phyloP scores from a whole-genome alignment of 257 asterid genomes.

The Paulownia fortunei region DNA sequence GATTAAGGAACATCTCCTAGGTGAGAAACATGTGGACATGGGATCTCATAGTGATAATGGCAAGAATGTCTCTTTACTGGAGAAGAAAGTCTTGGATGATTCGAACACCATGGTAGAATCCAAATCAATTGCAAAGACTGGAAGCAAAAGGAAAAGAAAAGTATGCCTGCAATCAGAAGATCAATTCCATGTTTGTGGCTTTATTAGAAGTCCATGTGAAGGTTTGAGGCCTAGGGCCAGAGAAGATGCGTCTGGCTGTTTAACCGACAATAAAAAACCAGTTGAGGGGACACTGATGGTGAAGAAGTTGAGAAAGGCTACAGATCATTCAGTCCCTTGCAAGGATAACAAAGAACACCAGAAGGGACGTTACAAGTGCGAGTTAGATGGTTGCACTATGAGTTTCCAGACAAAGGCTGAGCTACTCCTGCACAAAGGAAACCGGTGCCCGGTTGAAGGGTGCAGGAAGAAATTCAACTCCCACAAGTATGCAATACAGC shows the following conservation, averaged over 20 bases:
- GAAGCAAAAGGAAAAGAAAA: conserved; percentile 69
- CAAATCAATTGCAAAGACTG: conserved; percentile 22
- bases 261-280: conserved; percentile 31
- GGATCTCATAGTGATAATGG: conserved; percentile 25
- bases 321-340: conserved; percentile 27
- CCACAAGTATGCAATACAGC: conserved; percentile 72
- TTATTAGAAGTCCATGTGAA: conserved; percentile 88
- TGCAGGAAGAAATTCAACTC: conserved; percentile 83
- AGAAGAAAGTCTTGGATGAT: conserved; percentile 34
- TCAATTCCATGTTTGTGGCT: conserved; percentile 40
- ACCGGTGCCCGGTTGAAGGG: conserved; percentile 72
- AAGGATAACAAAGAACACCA: conserved; percentile 40
- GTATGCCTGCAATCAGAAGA: conserved; percentile 41
- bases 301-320: conserved; percentile 40
- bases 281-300: conserved; percentile 23
- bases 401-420: conserved; percentile 76
- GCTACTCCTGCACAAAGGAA: conserved; percentile 64
- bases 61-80: conserved; percentile 16
- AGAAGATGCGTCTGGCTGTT: conserved; percentile 30
- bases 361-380: conserved; percentile 58
- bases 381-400: conserved; percentile 69
- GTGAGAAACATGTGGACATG: conserved; percentile 23
- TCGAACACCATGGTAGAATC: conserved; percentile 27
- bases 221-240: conserved; percentile 79
- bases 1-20: conserved; percentile 32